Percentiles rank a stretch among this genome's conserved stretches.
These are phyloP conservation scores for Cichorium intybus DNA, from an alignment of 140 eudicot species.

Conservation along the genomic window DNA sequence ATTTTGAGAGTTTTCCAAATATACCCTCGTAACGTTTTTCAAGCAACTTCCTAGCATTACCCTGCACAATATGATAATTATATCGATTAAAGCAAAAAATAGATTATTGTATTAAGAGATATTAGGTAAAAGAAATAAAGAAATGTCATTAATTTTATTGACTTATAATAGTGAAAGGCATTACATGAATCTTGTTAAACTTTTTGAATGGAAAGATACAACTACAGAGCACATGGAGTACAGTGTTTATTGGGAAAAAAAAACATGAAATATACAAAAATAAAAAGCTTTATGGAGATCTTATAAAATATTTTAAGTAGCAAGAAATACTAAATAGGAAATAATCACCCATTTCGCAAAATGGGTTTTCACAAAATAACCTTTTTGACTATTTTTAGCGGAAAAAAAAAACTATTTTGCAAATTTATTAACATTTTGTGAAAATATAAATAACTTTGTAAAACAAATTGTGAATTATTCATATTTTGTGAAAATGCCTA, in stretches of 20 bases:
- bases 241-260: not conserved
- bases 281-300: not conserved
- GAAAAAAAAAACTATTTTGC: too few relatives aligned
- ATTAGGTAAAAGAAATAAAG: not conserved
- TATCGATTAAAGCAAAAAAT: not conserved
- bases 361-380: too few relatives aligned
- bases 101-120: not conserved
- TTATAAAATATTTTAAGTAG: constrained; percentile 15
- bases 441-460: too few relatives aligned
- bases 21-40: constrained; percentile 73
- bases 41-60: constrained; percentile 74
- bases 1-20: constrained; percentile 76
- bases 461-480: too few relatives aligned
- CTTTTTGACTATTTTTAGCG: too few relatives aligned
- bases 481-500: too few relatives aligned
- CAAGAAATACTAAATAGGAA: too few relatives aligned
- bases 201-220: constrained; percentile 3
- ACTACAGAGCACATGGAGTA: constrained; percentile 1
- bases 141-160: too few relatives aligned
- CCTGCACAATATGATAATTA: constrained; percentile 51
- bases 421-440: too few relatives aligned
- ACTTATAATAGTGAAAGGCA: too few relatives aligned
- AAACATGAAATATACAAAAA: not conserved
- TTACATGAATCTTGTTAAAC: not conserved
- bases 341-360: too few relatives aligned